Conservation (phyloP, 2,329 filamentous ascomycete species). For the Diaporthe humulicola region DNA sequence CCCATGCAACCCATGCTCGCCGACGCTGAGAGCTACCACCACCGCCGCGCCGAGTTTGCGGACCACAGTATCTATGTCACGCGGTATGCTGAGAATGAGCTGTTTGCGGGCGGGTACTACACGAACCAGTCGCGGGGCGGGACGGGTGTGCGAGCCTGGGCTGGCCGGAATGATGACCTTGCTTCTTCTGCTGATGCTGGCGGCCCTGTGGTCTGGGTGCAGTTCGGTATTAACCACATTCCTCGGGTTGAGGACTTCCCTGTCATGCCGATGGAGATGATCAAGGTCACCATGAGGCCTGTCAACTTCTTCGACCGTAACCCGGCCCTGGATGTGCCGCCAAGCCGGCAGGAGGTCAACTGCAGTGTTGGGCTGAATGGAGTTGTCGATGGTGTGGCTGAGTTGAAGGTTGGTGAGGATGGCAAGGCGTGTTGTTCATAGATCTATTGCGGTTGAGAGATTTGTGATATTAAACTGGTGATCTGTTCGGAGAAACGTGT, state of each 20-base stretch:
- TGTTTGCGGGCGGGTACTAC: constrained; percentile 54
- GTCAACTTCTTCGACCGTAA: constrained; percentile 67
- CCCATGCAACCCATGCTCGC: constrained; percentile 71
- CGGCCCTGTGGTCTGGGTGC: constrained; percentile 65
- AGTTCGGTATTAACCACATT: constrained; percentile 70
- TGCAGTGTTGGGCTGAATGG: constrained; percentile 50
- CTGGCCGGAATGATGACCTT: constrained; percentile 56
- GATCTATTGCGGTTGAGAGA: too few species aligned
- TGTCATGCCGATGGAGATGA: constrained; percentile 74
- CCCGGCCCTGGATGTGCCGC: constrained; percentile 64
- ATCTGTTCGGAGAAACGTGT: background rate
- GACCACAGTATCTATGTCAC: constrained; percentile 54
- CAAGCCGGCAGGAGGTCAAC: constrained; percentile 58
- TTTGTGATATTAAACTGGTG: background rate
- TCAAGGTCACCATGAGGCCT: constrained; percentile 62
- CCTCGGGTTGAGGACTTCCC: constrained; percentile 76
- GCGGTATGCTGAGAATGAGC: constrained; percentile 51
- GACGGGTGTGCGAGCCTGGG: constrained; percentile 50
- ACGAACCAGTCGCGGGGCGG: constrained; percentile 57
- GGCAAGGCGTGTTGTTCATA: constrained; percentile 24
- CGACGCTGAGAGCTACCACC: constrained; percentile 52
- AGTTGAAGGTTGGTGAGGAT: constrained; percentile 35
- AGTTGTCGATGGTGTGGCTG: constrained; percentile 33
- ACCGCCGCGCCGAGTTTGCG: constrained; percentile 53
- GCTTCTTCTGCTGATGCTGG: background rate